Base-by-base conservation (phyloP, 2,329 filamentous ascomycete genomes). In the Domatiomyces globalis region DNA sequence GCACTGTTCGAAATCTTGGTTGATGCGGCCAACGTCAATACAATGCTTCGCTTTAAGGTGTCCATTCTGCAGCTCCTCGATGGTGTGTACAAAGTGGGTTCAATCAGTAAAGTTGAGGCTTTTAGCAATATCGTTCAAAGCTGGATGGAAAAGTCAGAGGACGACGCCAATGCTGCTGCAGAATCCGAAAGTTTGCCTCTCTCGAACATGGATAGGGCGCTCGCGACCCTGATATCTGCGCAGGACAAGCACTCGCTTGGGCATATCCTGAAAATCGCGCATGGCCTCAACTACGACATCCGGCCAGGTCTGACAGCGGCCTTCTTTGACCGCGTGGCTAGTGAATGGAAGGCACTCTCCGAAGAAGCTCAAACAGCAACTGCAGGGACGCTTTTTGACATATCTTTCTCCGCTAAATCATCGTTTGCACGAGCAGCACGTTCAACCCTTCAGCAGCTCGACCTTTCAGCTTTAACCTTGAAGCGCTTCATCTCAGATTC, bases 71-170 rank as follows among this genome's bases (percentile, higher is more conserved):
- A 75, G 36, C 72, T 84, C 3, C 71, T 95, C 29, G 85, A 85
- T 60, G 77, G 80, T 50, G 73, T 89, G n/a, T 73, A 73, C 48
- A 87, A 87, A 62, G 77, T 80, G 48, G 81, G 87, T 2, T 81
- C 80, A n/a, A 79, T 76, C 22, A 80, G 83, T 9, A 82, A 87
- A 51, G 85, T 81, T 1, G 81, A 84, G 57, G 73, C 84, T 19
- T 70, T 96, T n/a, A 69, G 90, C n/a, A 86, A 88, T 1, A 67
- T 84, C 2, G 71, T 95, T 29, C 74, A 78, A 51, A 73, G 75
- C 62, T 94, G 87, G 87, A 73, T 80, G 22, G 66, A 69, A 7
- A 64, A 85, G 19, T 67, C 69, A 9, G 69, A 73, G 8, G 66
- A 70, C 1, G 72, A 82, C 22, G 76, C 78, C 0, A 61, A 69